These are phyloP conservation scores for Calonectria ilicicola DNA, from an alignment of 2,329 filamentous ascomycete genomes.

Conservation along the genomic window DNA sequence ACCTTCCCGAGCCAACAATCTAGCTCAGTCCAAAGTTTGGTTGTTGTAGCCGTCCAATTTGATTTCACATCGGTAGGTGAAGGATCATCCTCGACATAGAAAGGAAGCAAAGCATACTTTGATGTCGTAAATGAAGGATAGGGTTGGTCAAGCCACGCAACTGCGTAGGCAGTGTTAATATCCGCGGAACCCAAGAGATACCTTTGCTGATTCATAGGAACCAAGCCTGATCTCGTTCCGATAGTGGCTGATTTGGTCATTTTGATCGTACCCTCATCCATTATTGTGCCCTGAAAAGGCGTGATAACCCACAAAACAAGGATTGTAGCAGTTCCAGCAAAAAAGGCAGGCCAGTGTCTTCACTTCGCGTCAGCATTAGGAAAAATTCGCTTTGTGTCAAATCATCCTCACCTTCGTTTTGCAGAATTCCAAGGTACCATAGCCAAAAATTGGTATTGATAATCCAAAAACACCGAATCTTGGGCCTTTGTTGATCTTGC, in stretches of 20 bases:
- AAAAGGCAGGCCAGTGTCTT: conserved; percentile 67
- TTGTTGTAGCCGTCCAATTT: conserved; percentile 45
- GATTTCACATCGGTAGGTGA: conserved; percentile 7
- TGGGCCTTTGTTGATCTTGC: conserved; percentile 53
- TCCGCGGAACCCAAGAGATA: conserved; percentile 48
- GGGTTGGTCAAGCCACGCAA: conserved; percentile 58
- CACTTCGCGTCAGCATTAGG: background rate
- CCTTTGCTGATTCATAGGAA: conserved; percentile 38
- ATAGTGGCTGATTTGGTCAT: conserved; percentile 24
- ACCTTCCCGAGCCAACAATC: conserved; percentile 50
- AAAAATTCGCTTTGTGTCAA: background rate
- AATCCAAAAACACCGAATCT: conserved; percentile 64
- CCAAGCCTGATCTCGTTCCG: conserved; percentile 19
- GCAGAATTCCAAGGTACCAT: conserved; percentile 47
- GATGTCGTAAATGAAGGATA: conserved; percentile 57
- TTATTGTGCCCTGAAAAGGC: conserved; percentile 66
- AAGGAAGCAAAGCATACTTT: conserved; percentile 58
- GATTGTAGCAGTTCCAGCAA: conserved; percentile 59
- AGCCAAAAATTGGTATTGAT: conserved; percentile 58
- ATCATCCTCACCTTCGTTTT: conserved; percentile 45
- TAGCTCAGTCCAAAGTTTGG: conserved; percentile 51
- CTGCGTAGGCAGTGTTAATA: conserved; percentile 58
- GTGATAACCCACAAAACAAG: conserved; percentile 67
- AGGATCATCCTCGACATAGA: conserved; percentile 39
- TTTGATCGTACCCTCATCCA: conserved; percentile 52